Base-by-base conservation (phyloP, 1,284 basidiomycete genomes). In the Quambalaria eucalypti region DNA sequence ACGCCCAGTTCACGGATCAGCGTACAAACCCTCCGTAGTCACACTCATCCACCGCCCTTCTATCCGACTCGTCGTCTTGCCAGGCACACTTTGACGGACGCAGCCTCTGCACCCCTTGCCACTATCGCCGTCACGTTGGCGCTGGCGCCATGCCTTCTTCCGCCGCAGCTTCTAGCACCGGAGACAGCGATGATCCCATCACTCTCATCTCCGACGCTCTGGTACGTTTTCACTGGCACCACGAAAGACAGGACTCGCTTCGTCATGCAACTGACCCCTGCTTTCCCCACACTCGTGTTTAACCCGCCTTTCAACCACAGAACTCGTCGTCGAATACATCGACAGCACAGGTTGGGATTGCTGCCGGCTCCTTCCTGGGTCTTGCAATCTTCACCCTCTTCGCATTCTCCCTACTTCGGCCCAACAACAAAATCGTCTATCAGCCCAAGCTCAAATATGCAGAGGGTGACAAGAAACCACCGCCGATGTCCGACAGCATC, bases 361-460 rank as follows among this genome's bases (percentile, higher is more conserved):
- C 64, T 30, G 51, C 64, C 10, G 71, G 42, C 39, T 56, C 64
- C 16, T 73, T 69, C 33, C 33, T 55, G 14, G 68, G 30, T 2
- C 59, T 68, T 2, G 57, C 54, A n/a, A 40, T 66, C 28, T 47
- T 64, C 21, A 73, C 69, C n/a, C 19, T 74, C 10, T 33, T 64
- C 44, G 53, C 57, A 9, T 74, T 74, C 55, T 56, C 69, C 49
- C 53, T 73, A 14, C 57, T 72, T 7, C 60, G 73, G 21, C 64
- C 69, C 48, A 69, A 67, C 54, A 69, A 73, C 61, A 68, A 57
- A 84, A 81, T 85, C 54, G 82, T 88, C 53, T 96, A 96, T 76
- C 87, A 77, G 84, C 88, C 63, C 87, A 90, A 78, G 77, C 69
- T 69, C 73, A 92, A 92, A 76, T 92, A 91, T 73, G 87, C 90